These are phyloP conservation scores for Hypoxylon cercidicola DNA, from an alignment of 495 filamentous ascomycete genomes.

Conservation along the genomic window DNA sequence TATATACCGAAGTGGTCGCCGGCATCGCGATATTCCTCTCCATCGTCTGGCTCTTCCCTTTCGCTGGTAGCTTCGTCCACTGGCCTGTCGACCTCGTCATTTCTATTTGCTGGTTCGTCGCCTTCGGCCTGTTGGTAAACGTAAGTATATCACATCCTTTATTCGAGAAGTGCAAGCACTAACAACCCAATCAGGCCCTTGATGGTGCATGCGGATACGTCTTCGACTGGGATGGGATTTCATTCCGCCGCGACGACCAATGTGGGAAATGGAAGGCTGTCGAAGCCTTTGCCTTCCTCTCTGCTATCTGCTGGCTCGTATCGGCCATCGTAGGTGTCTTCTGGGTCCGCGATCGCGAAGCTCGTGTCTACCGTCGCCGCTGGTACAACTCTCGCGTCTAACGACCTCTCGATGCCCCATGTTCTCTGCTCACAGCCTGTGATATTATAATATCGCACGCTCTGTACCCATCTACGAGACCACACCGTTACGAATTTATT, in stretches of 20 bases:
- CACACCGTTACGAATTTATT: background rate
- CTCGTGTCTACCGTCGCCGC: constrained; percentile 47
- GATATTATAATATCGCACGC: background rate
- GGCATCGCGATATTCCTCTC: constrained; percentile 58
- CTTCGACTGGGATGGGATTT: constrained; percentile 92
- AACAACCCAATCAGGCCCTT: constrained; percentile 40
- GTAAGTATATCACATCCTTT: constrained; percentile 41
- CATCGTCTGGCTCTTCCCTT: constrained; percentile 61
- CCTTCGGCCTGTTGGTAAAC: constrained; percentile 71
- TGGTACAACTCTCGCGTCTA: constrained; percentile 57
- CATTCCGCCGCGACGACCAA: constrained; percentile 73
- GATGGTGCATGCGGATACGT: constrained; percentile 69
- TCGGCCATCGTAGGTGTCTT: constrained; percentile 63
- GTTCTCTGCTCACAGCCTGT: background rate
- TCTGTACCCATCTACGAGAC: background rate
- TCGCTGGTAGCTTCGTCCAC: constrained; percentile 55
- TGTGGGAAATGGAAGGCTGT: constrained; percentile 73
- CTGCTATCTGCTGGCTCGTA: constrained; percentile 73
- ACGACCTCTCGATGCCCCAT: constrained; percentile 6
- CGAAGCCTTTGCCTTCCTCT: constrained; percentile 73
- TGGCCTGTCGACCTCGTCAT: constrained; percentile 67
- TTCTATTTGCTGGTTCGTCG: constrained; percentile 70
- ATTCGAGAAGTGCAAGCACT: constrained; percentile 3
- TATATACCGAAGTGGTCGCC: constrained; percentile 61
- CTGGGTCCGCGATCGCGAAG: constrained; percentile 54